Evolutionary conservation across 2,329 filamentous ascomycete species (phyloP).

Genomic region (Fusarium newnesense): DNA sequence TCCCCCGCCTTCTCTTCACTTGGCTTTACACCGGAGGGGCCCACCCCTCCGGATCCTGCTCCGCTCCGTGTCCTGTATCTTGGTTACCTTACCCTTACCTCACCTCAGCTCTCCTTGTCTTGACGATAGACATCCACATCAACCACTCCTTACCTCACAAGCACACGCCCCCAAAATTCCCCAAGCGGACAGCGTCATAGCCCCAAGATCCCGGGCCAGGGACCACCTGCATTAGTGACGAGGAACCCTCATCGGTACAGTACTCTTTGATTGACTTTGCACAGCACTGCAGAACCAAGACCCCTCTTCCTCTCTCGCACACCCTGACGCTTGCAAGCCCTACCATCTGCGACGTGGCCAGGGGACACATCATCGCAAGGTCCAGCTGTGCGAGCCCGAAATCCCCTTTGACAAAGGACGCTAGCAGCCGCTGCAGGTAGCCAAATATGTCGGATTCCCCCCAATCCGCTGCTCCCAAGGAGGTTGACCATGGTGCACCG

Average conservation of each 20-base stretch:
- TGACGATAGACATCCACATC: constrained; percentile 31
- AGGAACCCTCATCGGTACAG: constrained; percentile 44
- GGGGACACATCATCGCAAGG: constrained; percentile 68
- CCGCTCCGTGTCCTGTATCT: constrained; percentile 27
- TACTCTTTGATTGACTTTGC: constrained; percentile 64
- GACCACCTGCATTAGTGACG: constrained; percentile 47
- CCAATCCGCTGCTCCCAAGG: constrained; percentile 92
- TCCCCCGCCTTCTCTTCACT: constrained; percentile 11
- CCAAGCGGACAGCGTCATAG: constrained; percentile 54
- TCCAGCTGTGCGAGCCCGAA: constrained; percentile 66
- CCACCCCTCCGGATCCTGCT: constrained; percentile 40
- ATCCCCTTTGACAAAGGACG: constrained; percentile 66
- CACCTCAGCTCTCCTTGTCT: constrained; percentile 17
- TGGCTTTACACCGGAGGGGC: constrained; percentile 23
- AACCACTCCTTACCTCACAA: constrained; percentile 38
- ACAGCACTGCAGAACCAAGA: constrained; percentile 64
- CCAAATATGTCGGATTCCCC: constrained; percentile 91
- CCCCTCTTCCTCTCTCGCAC: constrained; percentile 41
- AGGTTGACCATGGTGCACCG: constrained; percentile 92
- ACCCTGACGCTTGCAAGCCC: constrained; percentile 62
- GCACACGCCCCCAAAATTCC: constrained; percentile 40
- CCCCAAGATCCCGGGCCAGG: constrained; percentile 54
- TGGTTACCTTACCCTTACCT: constrained; percentile 17
- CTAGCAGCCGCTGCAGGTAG: constrained; percentile 73
- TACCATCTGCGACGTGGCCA: constrained; percentile 70